phyloP scores from a whole-genome alignment of 148 eudicot species.

The Chenopodium suecicum region DNA sequence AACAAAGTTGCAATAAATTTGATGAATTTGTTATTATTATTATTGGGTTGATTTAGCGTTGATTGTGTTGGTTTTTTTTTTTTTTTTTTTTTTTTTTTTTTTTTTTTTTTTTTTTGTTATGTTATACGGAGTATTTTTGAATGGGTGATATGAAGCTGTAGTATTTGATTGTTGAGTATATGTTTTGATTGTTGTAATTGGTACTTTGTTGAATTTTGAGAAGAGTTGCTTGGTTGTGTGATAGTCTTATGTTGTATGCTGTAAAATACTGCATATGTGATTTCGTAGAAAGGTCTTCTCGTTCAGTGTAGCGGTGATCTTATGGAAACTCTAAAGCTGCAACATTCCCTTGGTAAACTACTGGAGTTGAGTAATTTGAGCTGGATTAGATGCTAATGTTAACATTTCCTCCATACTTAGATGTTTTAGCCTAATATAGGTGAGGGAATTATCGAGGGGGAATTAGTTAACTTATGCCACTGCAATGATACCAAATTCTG shows the following conservation, averaged over 20 bases:
- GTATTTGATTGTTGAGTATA: neutral
- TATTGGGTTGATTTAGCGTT: neutral
- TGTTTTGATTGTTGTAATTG: neutral
- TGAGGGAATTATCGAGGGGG: neutral
- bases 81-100: neutral
- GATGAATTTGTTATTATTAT: slow-evolving; percentile 4
- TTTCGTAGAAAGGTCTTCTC: neutral
- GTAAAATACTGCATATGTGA: neutral
- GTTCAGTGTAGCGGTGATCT: neutral
- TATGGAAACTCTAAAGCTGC: neutral
- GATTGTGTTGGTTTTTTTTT: neutral
- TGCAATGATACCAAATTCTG: neutral
- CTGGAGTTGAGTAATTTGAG: neutral
- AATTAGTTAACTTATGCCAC: neutral
- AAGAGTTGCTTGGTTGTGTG: neutral
- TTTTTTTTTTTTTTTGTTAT: neutral
- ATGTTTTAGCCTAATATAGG: neutral
- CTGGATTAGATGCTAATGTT: neutral
- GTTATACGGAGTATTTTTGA: neutral
- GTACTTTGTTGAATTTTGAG: neutral
- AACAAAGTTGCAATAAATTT: slow-evolving; percentile 19
- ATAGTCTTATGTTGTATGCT: neutral
- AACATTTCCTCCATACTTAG: neutral
- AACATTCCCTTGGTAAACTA: neutral
- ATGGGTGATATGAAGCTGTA: neutral